Evolutionary conservation across 2,329 filamentous ascomycete species (phyloP).

Genomic region (Sporothrix curviconia): DNA sequence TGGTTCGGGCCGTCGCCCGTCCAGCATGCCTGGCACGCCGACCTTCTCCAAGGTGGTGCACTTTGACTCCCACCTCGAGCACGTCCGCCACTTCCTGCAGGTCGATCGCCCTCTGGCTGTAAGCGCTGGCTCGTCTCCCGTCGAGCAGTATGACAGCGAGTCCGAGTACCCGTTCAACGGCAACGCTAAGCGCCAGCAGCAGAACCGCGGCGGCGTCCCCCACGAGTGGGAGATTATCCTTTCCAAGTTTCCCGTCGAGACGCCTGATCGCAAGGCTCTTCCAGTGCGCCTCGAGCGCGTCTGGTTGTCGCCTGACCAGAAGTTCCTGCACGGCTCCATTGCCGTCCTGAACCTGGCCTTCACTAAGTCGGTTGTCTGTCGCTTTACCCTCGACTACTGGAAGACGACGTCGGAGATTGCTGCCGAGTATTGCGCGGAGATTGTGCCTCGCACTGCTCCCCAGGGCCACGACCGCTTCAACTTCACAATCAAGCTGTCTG

Average conservation of each 20-base stretch:
- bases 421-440: conserved; percentile 79
- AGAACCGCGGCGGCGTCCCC: conserved; percentile 37
- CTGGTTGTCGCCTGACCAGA: conserved; percentile 82
- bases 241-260: conserved; percentile 71
- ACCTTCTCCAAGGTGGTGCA: conserved; percentile 97
- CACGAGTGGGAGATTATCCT: conserved; percentile 85
- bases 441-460: conserved; percentile 56
- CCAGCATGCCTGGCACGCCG: conserved; percentile 95
- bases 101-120: conserved; percentile 93
- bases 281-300: conserved; percentile 80
- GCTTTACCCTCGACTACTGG: conserved; percentile 97
- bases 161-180: conserved; percentile 77
- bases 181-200: conserved; percentile 35
- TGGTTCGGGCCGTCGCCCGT: conserved; percentile 72
- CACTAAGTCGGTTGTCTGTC: conserved; percentile 79
- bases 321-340: conserved; percentile 74
- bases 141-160: conserved; percentile 81
- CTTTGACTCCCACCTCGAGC: conserved; percentile 93
- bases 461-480: conserved; percentile 78
- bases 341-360: conserved; percentile 85
- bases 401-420: conserved; percentile 93
- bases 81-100: conserved; percentile 91
- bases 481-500: conserved; percentile 88
- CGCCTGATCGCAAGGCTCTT: conserved; percentile 52
- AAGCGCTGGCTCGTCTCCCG: conserved; percentile 86